Conservation (phyloP, 257 asterid genomes). For the Apocynum venetum region DNA sequence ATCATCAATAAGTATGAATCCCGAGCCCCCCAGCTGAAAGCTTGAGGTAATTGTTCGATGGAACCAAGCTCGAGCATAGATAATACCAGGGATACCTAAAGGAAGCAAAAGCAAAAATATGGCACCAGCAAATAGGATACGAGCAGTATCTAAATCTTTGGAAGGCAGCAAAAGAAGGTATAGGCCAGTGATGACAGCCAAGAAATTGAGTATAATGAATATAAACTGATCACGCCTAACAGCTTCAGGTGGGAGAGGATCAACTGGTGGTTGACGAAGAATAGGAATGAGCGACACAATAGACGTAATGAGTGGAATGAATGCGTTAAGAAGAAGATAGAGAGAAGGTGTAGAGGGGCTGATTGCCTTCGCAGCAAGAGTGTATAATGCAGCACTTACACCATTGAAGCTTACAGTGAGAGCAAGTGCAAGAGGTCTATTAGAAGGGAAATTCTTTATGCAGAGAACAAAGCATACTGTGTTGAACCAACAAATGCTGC, state of each 20-base stretch:
- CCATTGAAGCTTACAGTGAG: constrained; percentile 90
- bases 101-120: constrained; percentile 57
- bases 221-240: constrained; percentile 52
- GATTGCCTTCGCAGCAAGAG: constrained; percentile 58
- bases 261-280: constrained; percentile 52
- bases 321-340: constrained; percentile 80
- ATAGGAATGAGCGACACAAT: constrained; percentile 52
- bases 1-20: constrained; percentile 56
- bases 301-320: constrained; percentile 61
- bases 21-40: constrained; percentile 40
- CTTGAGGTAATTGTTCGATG: constrained; percentile 35
- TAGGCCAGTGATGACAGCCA: constrained; percentile 66
- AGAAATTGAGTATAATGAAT: constrained; percentile 41
- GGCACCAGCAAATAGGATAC: constrained; percentile 56
- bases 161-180: constrained; percentile 77
- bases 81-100: constrained; percentile 61
- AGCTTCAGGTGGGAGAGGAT: constrained; percentile 33
- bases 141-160: constrained; percentile 22
- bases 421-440: constrained; percentile 74
- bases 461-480: constrained; percentile 91
- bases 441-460: constrained; percentile 69
- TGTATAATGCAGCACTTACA: constrained; percentile 81
- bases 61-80: constrained; percentile 73
- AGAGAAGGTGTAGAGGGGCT: constrained; percentile 45
- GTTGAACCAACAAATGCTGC: constrained; percentile 95